Evolutionary conservation across 371 early-diverging fungal genomes (phyloP), one percentile per base, ranked within the genome.

Genomic region (Mortierella sp.): DNA sequence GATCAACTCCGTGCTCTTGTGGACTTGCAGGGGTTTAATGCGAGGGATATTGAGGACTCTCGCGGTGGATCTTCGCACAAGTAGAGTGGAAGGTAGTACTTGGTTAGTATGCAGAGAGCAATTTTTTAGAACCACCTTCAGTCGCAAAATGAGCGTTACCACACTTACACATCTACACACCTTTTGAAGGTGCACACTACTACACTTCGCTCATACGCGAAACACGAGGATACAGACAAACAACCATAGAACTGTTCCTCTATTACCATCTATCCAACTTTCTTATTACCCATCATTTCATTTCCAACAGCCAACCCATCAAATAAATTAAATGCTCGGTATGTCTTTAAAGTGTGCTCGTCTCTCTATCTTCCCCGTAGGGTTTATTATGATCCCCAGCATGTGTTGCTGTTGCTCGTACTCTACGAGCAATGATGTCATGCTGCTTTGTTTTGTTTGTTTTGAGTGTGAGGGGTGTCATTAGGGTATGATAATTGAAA

Each of bases 1-100:
- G 29, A 75, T 6, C 89, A 89, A 71, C 74, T 72, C 49, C 14
- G 60, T 3, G 71, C 76, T 0, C 49, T 89, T 18, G 76, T 73
- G 1, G 75, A 75, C 3, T 54, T 77, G 11, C 71, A 86, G 16
- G 78, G 80, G 0, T 89, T 75, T 70, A 89, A 88, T 38, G 73
- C 79, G 27, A 83, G 73, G 49, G 89, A 46, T n/a, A 44, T 63
- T 65, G 38, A 38, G 41, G 65, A 65, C 41, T 65, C 65, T 29
- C 72, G 24, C 75, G 65, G 24, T 75, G 56, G 54, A 18, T 51
- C 49, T 60, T 32, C 60, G 4, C 60, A 60, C 54, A n/a, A 24
- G 71, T 43, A n/a, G 14, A 35, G 27, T 29, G 29, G 35, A 35
- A 35, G 2, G 35, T 3, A 35, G 3, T 35, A 35, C 35, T 35